Evolutionary conservation across 768 basidiomycete species (phyloP), one percentile per base, ranked within the genome.

Genomic region (Trametes elegans): DNA sequence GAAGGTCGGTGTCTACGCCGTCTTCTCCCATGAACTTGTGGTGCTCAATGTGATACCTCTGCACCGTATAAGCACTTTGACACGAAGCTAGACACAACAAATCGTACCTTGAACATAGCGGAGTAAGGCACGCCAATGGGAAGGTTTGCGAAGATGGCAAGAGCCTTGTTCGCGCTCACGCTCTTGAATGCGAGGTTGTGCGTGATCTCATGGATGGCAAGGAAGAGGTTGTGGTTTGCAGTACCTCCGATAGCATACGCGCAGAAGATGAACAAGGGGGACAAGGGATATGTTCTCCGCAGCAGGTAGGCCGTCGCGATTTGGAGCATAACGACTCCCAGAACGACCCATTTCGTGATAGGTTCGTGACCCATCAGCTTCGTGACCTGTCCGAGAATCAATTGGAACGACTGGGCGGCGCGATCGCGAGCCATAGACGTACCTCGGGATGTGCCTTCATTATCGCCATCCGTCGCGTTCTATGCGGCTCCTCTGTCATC

Each of bases 141-240:
- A 24, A 97, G 65, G 67, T 99, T 98, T 1, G 93, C 90, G 49
- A 94, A 84, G 57, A 98, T 85, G 6, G 97, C 93, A 19, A 98
- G 74, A 23, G 85, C 68, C 65, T 95, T 93, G 74, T 98, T 99
- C 7, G 86, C 82, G 46, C 74, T 75, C 41, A 98, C 81, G 21
- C 87, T 79, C 58, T 79, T 81, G 75, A 98, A 98, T 2, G 93
- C 97, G 24, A 99, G 80, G 68, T 98, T 98, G 70, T 99, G 97
- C 2, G 95, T 97, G 58, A 99, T 97, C 67, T 99, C 97, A 68
- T 99, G 97, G 49, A 99, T 97, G 38, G 97, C 93, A 43, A 99
- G 82, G 73, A 99, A 99, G 34, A 96, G 79, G 69, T 98, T 99
- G 70, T 99, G 97, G 72, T 98, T 99, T 7, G 89, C 88, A 0